Evolutionary conservation across 139 green algal genomes (phyloP).

Genomic region (Auxenochlorella pyrenoidosa): DNA sequence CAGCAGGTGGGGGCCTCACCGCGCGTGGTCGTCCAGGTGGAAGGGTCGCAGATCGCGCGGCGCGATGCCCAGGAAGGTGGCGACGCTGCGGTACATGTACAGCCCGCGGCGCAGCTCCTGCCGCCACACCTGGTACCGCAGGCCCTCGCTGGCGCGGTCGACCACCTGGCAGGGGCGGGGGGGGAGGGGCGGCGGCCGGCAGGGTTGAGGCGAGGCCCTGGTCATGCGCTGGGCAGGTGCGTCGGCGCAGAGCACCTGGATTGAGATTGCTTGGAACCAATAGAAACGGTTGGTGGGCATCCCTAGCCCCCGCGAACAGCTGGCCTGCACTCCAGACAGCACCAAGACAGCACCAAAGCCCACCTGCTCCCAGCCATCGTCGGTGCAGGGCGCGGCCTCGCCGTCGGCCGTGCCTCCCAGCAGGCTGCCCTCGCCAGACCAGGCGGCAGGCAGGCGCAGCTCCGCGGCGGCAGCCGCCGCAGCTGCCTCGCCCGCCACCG

Average conservation of each 20-base stretch:
- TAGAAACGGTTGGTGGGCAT: too few species aligned
- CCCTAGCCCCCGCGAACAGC: too few species aligned
- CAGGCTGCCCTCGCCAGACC: conserved; percentile 36
- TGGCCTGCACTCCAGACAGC: too few species aligned
- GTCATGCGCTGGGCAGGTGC: too few species aligned
- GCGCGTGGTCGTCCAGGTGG: conserved; percentile 59
- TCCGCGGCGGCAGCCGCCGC: not conserved
- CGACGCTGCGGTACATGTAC: conserved; percentile 59
- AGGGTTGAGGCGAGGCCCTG: not conserved
- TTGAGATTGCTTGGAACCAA: not conserved
- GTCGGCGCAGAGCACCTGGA: conserved; percentile 11
- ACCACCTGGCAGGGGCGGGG: conserved; percentile 19
- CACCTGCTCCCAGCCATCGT: conserved; percentile 61
- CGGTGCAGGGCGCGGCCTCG: not conserved
- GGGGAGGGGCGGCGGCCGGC: not conserved
- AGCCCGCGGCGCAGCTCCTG: conserved; percentile 69
- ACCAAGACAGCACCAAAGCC: too few species aligned
- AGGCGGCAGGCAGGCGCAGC: conserved; percentile 24
- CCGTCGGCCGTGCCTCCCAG: conserved; percentile 49
- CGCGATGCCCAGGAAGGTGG: conserved; percentile 56
- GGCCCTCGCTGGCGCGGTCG: conserved; percentile 38
- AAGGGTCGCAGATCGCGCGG: conserved; percentile 68
- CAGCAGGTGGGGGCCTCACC: not conserved
- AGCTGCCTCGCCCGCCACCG: conserved; percentile 54
- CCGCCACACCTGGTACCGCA: conserved; percentile 70